A percentile compares a stretch with the other conserved stretches of the same genome.
Evolutionary conservation across 2,329 filamentous ascomycete species (phyloP).

Genomic region (Colletotrichum horii): DNA sequence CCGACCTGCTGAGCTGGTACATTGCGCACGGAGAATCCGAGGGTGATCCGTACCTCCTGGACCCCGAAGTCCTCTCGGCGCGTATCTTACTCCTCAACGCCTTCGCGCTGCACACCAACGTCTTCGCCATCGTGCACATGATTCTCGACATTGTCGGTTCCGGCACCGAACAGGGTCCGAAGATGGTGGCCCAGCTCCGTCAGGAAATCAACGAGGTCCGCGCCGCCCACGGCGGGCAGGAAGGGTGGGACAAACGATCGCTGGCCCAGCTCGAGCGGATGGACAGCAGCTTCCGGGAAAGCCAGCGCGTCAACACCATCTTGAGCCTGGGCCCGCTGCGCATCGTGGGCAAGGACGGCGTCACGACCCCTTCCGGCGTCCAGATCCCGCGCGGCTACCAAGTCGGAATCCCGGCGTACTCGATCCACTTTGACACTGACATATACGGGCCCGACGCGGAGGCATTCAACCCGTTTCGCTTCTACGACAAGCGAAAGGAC

Average conservation of each 20-base stretch:
- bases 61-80: conserved; percentile 28
- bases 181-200: conserved; percentile 40
- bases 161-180: neutral
- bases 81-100: conserved; percentile 26
- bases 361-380: conserved; percentile 38
- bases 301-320: conserved; percentile 38
- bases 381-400: conserved; percentile 32
- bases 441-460: conserved; percentile 25
- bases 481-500: conserved; percentile 25
- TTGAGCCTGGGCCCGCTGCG: conserved; percentile 30
- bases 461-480: conserved; percentile 32
- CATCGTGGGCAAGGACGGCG: conserved; percentile 27
- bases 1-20: neutral
- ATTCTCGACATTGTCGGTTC: conserved; percentile 32
- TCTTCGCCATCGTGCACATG: conserved; percentile 37
- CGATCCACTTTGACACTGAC: conserved; percentile 29
- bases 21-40: neutral
- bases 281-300: conserved; percentile 47
- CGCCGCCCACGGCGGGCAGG: conserved; percentile 26
- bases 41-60: conserved; percentile 29
- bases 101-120: conserved; percentile 38
- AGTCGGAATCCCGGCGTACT: conserved; percentile 33
- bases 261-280: conserved; percentile 40
- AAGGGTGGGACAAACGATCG: conserved; percentile 36
- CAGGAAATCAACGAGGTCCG: conserved; percentile 50